These are phyloP conservation scores for Quercus ilex DNA, from an alignment of 306 rosid genomes.

Conservation along the genomic window DNA sequence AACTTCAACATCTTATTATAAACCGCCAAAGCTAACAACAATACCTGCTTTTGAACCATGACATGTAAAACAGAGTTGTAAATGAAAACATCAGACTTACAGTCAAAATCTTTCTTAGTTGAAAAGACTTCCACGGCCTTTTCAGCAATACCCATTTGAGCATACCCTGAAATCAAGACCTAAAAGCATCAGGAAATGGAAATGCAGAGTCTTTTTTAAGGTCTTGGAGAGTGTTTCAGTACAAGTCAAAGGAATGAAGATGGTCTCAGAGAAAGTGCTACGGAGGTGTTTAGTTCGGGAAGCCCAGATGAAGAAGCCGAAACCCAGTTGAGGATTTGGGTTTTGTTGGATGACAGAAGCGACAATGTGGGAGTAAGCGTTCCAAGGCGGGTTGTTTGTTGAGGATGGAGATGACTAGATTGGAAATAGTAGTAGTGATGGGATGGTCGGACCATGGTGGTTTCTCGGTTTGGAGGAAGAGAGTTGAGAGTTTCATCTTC, in stretches of 20 bases:
- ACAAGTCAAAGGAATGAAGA: constrained; percentile 29
- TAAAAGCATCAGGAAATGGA: constrained; percentile 38
- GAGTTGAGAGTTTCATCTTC: neutral
- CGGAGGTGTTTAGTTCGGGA: constrained; percentile 24
- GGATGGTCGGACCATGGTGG: constrained; percentile 16
- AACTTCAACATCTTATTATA: constrained; percentile 63
- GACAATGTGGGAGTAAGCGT: constrained; percentile 3
- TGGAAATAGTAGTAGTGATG: neutral
- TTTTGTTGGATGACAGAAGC: constrained; percentile 24
- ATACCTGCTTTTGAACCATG: constrained; percentile 36
- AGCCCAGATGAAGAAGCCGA: constrained; percentile 73
- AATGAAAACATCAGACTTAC: constrained; percentile 43
- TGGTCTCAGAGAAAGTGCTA: constrained; percentile 13
- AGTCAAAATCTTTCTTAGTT: constrained; percentile 44
- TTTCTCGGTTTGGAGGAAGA: constrained; percentile 4
- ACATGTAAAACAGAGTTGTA: constrained; percentile 45
- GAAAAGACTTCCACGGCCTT: constrained; percentile 53
- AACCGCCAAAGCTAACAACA: constrained; percentile 45
- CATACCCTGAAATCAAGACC: constrained; percentile 40
- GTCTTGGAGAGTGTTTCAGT: constrained; percentile 52
- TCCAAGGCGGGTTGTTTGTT: constrained; percentile 16
- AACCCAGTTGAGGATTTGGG: constrained; percentile 11
- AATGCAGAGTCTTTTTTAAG: constrained; percentile 35
- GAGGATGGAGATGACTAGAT: constrained; percentile 30
- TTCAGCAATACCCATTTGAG: constrained; percentile 27